These are phyloP conservation scores for Pseudogymnoascus verrucosus DNA, from an alignment of 2,329 filamentous ascomycete species.

Conservation along the genomic window DNA sequence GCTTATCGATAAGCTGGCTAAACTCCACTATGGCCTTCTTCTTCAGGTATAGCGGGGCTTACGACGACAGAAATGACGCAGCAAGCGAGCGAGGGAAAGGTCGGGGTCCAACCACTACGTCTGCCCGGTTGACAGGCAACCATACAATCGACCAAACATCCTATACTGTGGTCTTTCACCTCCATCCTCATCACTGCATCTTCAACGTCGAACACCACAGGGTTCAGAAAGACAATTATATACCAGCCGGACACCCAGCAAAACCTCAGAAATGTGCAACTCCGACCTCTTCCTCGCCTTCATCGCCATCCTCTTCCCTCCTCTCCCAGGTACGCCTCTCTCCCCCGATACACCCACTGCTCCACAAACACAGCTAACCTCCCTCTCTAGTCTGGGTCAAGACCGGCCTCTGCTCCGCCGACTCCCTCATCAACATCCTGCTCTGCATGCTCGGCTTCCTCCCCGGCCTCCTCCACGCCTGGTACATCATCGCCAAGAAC, in stretches of 20 bases:
- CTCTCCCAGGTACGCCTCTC: conserved; percentile 49
- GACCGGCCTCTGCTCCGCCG: conserved; percentile 81
- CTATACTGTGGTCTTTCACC: neutral
- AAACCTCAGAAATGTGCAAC: conserved; percentile 43
- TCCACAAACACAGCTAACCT: conserved; percentile 19
- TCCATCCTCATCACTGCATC: neutral
- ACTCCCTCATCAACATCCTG: conserved; percentile 90
- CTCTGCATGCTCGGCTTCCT: conserved; percentile 73
- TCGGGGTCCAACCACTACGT: neutral
- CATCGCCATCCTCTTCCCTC: conserved; percentile 57
- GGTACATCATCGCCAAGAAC: conserved; percentile 94
- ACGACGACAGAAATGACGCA: conserved; percentile 7
- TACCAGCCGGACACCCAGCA: neutral
- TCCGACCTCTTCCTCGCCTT: conserved; percentile 57
- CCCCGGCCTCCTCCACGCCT: conserved; percentile 85
- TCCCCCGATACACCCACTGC: conserved; percentile 1
- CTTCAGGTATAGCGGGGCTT: conserved; percentile 4
- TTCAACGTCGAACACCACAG: neutral
- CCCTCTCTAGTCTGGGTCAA: conserved; percentile 79
- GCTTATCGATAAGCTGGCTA: conserved; percentile 2
- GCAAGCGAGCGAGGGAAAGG: neutral
- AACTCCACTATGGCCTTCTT: neutral
- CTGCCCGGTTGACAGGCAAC: neutral
- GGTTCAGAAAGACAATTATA: neutral
- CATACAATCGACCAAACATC: conserved; percentile 4